These are phyloP conservation scores for Lactarius sanguifluus DNA, from an alignment of 768 basidiomycete species.

Conservation along the genomic window DNA sequence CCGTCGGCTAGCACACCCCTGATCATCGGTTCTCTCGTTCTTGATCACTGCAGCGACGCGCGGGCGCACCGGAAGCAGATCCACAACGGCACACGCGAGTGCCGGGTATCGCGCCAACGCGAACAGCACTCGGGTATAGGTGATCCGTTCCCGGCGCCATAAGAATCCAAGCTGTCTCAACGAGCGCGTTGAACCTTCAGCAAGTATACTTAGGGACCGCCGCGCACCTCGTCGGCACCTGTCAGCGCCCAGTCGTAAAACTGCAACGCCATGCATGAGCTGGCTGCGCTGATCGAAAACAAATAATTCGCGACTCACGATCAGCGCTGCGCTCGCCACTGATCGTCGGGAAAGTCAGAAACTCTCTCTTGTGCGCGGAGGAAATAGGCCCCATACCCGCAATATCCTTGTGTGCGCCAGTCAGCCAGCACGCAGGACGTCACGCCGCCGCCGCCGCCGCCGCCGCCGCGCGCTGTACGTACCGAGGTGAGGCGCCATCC, in stretches of 20 bases:
- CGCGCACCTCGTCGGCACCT: slow-evolving; percentile 9
- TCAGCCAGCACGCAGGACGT: too few species aligned
- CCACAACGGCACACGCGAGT: slow-evolving; percentile 7
- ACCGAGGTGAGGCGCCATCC: slow-evolving; percentile 9
- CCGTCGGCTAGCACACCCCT: background rate
- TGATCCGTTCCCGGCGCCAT: slow-evolving; percentile 6
- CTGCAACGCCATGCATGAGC: background rate
- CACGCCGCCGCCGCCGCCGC: too few species aligned
- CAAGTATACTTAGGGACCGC: too few species aligned
- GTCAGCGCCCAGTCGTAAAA: slow-evolving; percentile 26
- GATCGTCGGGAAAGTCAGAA: background rate
- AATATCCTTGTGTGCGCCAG: background rate
- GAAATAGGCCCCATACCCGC: background rate
- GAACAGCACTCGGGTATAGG: slow-evolving; percentile 14
- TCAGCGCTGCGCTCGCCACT: slow-evolving; percentile 16
- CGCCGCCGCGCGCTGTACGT: background rate
- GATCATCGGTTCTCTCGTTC: background rate
- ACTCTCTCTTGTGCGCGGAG: background rate
- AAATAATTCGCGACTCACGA: slow-evolving; percentile 10
- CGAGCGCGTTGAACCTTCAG: background rate
- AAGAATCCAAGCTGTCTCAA: slow-evolving; percentile 15
- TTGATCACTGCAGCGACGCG: background rate
- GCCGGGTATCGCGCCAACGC: slow-evolving; percentile 20
- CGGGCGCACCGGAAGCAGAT: slow-evolving; percentile 14
- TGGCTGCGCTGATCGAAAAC: background rate